Evolutionary conservation across 2,329 filamentous ascomycete genomes (phyloP), one percentile per base, ranked within the genome.

Genomic region (Dactylellina parvicollis): DNA sequence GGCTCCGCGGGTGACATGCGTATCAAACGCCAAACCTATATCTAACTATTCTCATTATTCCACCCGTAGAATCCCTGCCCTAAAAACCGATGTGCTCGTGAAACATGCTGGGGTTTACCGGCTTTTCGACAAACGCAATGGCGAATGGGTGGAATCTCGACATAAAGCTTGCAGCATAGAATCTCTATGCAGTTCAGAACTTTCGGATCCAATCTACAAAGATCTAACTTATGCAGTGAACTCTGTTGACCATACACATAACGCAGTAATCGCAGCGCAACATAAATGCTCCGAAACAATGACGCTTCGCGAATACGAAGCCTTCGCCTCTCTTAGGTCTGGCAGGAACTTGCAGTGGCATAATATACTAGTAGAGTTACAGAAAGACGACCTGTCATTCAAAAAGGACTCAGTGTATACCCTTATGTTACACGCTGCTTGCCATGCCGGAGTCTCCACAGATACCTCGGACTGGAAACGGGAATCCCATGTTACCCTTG

Each of bases 281-380:
- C 79, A 75, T 0, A 52, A 78, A 0, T 88, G 86, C 49, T 85
- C 87, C 0, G 4, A 59, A 0, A 75, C 82, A 16, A 79, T 90
- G 60, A 81, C 83, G 0, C 71, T 87, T 0, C 82, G 83, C 0
- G 86, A 90, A 60, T 89, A 83, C 76, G 84, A 85, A 49, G 80
- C 83, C 0, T 82, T 88, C 16, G 80, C 81, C 0, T 77, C 82
- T 0, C 75, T 89, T 1, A 81, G 84, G 0, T 77, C 83, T 0
- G 86, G 86, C 0, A 65, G 81, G 7, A 76, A 78, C 0, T 79
- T 87, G 4, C 84, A 86, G 49, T 89, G 86, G 84, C 77, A 81
- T 12, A 89, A 88, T 60, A 83, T 89, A 1, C 77, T 87, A 0
- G 75, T 81, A 0, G 84, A 89, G 75, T 77, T 89, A 2, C 77